Conservation (phyloP, 225 moss, liverwort and hornwort genomes). For the Pseudoscleropodium purum region DNA sequence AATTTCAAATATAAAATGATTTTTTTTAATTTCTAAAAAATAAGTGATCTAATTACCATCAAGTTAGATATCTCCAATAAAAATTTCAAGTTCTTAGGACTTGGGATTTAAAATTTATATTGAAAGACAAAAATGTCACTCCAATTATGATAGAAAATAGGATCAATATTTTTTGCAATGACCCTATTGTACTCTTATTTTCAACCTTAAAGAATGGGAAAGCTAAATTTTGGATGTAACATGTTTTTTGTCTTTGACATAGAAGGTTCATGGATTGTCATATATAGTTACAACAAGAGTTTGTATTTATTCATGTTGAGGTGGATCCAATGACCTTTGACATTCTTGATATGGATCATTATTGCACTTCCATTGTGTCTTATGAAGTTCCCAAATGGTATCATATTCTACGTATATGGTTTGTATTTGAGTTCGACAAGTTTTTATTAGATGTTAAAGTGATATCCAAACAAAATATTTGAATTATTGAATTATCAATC, state of each 20-base stretch:
- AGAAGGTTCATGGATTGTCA: neutral
- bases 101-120: no score
- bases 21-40: no score
- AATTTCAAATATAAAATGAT: no score
- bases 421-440: neutral
- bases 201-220: neutral
- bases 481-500: neutral
- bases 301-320: neutral
- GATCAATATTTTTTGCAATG: no score
- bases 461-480: neutral
- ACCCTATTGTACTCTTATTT: neutral
- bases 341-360: neutral
- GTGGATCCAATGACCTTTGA: neutral
- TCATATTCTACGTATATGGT: neutral
- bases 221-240: accelerated
- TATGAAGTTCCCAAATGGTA: neutral
- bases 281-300: neutral
- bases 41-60: no score
- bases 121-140: no score
- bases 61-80: no score
- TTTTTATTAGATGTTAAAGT: neutral
- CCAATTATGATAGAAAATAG: no score
- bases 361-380: neutral
- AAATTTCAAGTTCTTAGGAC: no score
- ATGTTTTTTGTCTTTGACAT: neutral